These are phyloP conservation scores for Arthrinium puccinioides DNA, from an alignment of 2,329 filamentous ascomycete genomes.

Conservation along the genomic window DNA sequence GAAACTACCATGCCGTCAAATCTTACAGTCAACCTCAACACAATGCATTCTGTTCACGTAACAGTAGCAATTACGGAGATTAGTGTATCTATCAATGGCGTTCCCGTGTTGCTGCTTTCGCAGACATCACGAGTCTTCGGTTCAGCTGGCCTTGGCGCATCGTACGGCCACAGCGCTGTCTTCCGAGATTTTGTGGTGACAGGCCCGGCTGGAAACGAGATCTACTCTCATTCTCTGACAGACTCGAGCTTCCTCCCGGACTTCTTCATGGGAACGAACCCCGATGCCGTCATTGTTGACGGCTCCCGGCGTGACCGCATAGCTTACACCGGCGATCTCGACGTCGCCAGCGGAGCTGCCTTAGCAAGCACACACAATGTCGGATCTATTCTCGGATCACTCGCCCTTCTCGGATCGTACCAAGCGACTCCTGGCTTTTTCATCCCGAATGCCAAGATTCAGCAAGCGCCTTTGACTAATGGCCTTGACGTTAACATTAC, in stretches of 20 bases:
- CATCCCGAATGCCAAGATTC: slow-evolving; percentile 23
- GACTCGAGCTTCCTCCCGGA: slow-evolving; percentile 20
- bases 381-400: slow-evolving; percentile 16
- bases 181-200: slow-evolving; percentile 14
- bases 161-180: slow-evolving; percentile 18
- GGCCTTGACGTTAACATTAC: slow-evolving; percentile 17
- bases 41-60: slow-evolving; percentile 9
- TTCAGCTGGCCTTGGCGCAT: slow-evolving; percentile 24
- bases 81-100: slow-evolving; percentile 10
- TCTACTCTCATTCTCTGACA: slow-evolving; percentile 18
- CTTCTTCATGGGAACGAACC: slow-evolving; percentile 27
- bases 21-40: background rate
- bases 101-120: slow-evolving; percentile 14
- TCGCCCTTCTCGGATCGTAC: slow-evolving; percentile 21
- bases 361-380: slow-evolving; percentile 20
- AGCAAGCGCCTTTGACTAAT: slow-evolving; percentile 14
- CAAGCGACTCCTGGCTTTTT: slow-evolving; percentile 23
- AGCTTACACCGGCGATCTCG: slow-evolving; percentile 24
- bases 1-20: slow-evolving; percentile 1
- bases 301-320: slow-evolving; percentile 26
- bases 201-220: slow-evolving; percentile 5
- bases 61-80: slow-evolving; percentile 13
- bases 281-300: slow-evolving; percentile 22
- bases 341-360: slow-evolving; percentile 17
- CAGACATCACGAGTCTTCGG: slow-evolving; percentile 20